phyloP scores from a whole-genome alignment of 2,329 filamentous ascomycete genomes.

The Sclerotinia glacialis region DNA sequence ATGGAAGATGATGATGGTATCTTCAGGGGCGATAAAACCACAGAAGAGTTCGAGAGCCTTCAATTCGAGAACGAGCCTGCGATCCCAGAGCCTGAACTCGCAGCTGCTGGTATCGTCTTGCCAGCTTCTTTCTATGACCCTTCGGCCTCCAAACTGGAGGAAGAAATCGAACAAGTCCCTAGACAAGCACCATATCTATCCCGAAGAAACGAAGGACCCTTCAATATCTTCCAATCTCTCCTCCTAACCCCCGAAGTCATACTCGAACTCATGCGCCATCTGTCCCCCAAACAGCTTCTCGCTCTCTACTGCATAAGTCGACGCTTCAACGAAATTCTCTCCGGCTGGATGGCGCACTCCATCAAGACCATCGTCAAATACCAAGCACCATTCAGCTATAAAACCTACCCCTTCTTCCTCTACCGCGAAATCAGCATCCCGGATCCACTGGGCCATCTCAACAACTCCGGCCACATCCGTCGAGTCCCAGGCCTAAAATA shows the following conservation, averaged over 20 bases:
- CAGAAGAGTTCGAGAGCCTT: background rate
- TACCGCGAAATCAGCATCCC: conserved; percentile 56
- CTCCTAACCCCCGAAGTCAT: conserved; percentile 5
- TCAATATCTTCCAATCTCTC: conserved; percentile 6
- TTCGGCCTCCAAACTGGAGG: background rate
- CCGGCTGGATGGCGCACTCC: background rate
- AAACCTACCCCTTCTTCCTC: conserved; percentile 59
- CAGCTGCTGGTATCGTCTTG: background rate
- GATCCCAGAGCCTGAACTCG: background rate
- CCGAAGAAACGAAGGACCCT: background rate
- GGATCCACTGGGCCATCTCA: conserved; percentile 54
- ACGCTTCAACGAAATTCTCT: background rate
- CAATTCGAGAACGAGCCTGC: background rate
- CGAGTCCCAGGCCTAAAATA: conserved; percentile 63
- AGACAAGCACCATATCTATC: background rate
- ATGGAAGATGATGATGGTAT: background rate
- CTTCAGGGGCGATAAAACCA: background rate
- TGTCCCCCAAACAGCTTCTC: conserved; percentile 3
- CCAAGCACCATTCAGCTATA: conserved; percentile 51
- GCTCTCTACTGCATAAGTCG: background rate
- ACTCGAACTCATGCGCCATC: background rate
- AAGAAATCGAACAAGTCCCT: background rate
- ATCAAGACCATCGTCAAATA: conserved; percentile 51
- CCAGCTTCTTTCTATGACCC: background rate
- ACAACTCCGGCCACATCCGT: conserved; percentile 42